These are phyloP conservation scores for Paecilomyces variotii DNA, from an alignment of 2,329 filamentous ascomycete species.

Conservation along the genomic window DNA sequence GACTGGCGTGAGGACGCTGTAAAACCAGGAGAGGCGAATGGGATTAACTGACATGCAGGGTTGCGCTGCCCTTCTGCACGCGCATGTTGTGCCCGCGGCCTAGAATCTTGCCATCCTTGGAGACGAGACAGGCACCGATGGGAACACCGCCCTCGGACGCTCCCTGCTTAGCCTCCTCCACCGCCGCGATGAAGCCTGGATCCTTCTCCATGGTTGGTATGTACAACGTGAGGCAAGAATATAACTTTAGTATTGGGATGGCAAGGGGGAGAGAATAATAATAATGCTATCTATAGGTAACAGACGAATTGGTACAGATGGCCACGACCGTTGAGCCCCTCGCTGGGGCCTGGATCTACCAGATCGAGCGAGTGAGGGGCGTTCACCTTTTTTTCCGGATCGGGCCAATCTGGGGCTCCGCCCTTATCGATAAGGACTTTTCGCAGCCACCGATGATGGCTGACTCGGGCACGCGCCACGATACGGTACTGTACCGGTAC, in stretches of 20 bases:
- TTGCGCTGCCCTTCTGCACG: slow-evolving; percentile 62
- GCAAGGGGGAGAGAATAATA: background rate
- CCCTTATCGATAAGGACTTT: slow-evolving; percentile 19
- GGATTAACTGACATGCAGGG: slow-evolving; percentile 54
- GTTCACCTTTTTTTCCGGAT: background rate
- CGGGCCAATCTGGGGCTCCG: background rate
- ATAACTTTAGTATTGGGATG: background rate
- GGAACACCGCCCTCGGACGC: slow-evolving; percentile 52
- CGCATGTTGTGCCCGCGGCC: slow-evolving; percentile 69
- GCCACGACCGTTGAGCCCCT: background rate
- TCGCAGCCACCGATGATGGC: background rate
- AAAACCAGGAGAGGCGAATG: slow-evolving; percentile 1
- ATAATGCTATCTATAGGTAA: background rate
- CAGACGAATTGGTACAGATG: background rate
- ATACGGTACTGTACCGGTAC: background rate
- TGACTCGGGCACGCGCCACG: too few species aligned
- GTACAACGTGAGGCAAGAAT: background rate
- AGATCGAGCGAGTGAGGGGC: background rate
- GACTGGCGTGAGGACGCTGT: background rate
- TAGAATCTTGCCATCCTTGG: slow-evolving; percentile 60
- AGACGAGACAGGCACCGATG: slow-evolving; percentile 56
- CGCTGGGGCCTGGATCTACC: background rate
- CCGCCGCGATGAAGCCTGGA: slow-evolving; percentile 48
- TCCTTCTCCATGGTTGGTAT: slow-evolving; percentile 30
- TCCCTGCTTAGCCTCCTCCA: slow-evolving; percentile 50